phyloP scores from a whole-genome alignment of 2,329 filamentous ascomycete species.

The Fusarium nelsonii region DNA sequence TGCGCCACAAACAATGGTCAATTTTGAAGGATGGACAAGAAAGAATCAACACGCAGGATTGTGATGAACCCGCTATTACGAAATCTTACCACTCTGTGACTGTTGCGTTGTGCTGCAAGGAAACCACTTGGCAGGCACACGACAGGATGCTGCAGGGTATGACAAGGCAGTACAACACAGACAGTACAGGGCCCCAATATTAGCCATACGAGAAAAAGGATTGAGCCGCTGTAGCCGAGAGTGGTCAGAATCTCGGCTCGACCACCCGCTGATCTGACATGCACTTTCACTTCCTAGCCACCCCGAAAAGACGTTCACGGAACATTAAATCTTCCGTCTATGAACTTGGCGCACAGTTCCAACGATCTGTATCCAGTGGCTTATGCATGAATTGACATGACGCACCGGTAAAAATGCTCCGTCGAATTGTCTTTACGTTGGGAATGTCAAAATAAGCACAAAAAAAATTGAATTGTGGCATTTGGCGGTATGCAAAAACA shows the following conservation, averaged over 20 bases:
- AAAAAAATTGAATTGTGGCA: neutral
- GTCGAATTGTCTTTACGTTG: neutral
- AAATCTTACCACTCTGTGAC: neutral
- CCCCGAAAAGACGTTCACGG: neutral
- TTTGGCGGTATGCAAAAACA: neutral
- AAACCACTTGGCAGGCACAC: conserved; percentile 5
- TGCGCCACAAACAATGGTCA: neutral
- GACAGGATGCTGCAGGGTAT: neutral
- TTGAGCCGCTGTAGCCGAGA: conserved; percentile 28
- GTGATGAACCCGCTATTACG: neutral
- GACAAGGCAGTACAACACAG: neutral
- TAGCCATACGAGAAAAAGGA: conserved; percentile 30
- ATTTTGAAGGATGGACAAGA: no score
- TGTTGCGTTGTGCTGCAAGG: neutral
- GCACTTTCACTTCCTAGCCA: neutral
- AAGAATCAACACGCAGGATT: no score
- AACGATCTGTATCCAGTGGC: neutral
- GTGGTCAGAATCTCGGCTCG: conserved; percentile 7
- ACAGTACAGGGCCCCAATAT: neutral
- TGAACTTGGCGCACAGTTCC: neutral
- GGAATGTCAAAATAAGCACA: neutral
- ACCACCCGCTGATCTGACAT: conserved; percentile 14
- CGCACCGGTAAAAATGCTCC: neutral
- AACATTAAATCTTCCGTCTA: neutral
- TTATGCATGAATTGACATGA: neutral